These are phyloP conservation scores for Polytolypa hystricis DNA, from an alignment of 2,329 filamentous ascomycete species.

Conservation along the genomic window DNA sequence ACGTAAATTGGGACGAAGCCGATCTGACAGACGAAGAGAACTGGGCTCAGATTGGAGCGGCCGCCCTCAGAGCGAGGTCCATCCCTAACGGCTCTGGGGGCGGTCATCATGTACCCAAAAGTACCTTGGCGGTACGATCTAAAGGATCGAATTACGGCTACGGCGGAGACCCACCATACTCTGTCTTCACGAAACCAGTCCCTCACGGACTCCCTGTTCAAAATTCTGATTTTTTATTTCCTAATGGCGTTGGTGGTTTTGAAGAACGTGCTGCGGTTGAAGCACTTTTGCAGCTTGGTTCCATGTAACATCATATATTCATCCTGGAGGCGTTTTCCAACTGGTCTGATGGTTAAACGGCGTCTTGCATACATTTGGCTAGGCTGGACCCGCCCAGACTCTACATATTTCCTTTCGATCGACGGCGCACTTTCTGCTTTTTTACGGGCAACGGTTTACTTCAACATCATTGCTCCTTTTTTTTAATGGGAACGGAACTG, in stretches of 20 bases:
- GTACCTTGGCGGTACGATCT: slow-evolving; percentile 29
- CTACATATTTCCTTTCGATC: too few relatives aligned
- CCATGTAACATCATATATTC: slow-evolving; percentile 34
- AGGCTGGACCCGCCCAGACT: slow-evolving; percentile 16
- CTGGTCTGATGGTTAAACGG: too few relatives aligned
- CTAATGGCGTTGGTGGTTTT: slow-evolving; percentile 21
- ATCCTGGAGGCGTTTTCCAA: too few relatives aligned
- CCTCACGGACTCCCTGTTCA: slow-evolving; percentile 27
- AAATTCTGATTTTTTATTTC: slow-evolving; percentile 21
- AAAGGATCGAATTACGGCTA: slow-evolving; percentile 14
- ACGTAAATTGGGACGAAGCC: slow-evolving; percentile 70
- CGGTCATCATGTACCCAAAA: slow-evolving; percentile 26
- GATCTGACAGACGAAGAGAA: slow-evolving; percentile 93
- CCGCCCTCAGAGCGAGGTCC: slow-evolving; percentile 61
- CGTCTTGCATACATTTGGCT: slow-evolving; percentile 12
- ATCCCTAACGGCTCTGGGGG: slow-evolving; percentile 36
- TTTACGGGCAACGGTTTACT: too few relatives aligned
- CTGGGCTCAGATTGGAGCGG: slow-evolving; percentile 82
- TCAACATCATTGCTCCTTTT: too few relatives aligned
- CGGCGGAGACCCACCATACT: slow-evolving; percentile 26
- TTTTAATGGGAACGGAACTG: too few relatives aligned
- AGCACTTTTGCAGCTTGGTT: slow-evolving; percentile 37
- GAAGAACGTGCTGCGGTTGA: slow-evolving; percentile 40
- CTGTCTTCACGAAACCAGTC: slow-evolving; percentile 29
- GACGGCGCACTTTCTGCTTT: slow-evolving; percentile 8